These are phyloP conservation scores for Lachancea quebecensis DNA, from an alignment of 805 yeast genomes.

Conservation along the genomic window DNA sequence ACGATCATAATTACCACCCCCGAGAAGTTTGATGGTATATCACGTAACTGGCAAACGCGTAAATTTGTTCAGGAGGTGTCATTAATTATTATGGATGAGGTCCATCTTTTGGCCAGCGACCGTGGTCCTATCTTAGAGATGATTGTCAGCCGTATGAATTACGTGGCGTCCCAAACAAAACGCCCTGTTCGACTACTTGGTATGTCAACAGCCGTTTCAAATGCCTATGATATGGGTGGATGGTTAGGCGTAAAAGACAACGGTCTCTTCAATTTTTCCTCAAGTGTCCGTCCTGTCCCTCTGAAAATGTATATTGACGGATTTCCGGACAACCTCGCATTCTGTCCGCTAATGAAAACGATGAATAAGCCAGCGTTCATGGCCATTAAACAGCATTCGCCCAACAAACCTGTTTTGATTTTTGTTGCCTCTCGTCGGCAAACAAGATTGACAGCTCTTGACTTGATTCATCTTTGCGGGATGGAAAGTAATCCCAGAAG, in stretches of 20 bases:
- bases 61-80: constrained; percentile 80
- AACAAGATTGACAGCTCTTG: constrained; percentile 76
- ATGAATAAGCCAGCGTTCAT: constrained; percentile 73
- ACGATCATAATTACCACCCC: constrained; percentile 92
- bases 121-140: constrained; percentile 97
- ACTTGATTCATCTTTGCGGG: constrained; percentile 64
- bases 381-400: constrained; percentile 90
- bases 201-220: constrained; percentile 89
- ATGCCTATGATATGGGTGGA: constrained; percentile 88
- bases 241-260: constrained; percentile 80
- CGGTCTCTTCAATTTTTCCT: constrained; percentile 94
- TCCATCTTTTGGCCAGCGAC: constrained; percentile 92
- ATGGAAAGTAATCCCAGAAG: constrained; percentile 48
- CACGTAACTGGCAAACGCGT: constrained; percentile 82
- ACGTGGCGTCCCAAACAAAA: constrained; percentile 53
- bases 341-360: constrained; percentile 67
- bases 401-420: constrained; percentile 89
- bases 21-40: constrained; percentile 95
- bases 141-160: constrained; percentile 78
- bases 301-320: constrained; percentile 84
- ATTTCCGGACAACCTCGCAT: constrained; percentile 71
- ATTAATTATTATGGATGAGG: constrained; percentile 89
- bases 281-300: constrained; percentile 90
- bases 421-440: constrained; percentile 95
- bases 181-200: constrained; percentile 89